Percentiles rank a stretch among this genome's conserved stretches.
These are phyloP conservation scores for Colletotrichum neosansevieriae DNA, from an alignment of 2,329 filamentous ascomycete genomes.

Conservation along the genomic window DNA sequence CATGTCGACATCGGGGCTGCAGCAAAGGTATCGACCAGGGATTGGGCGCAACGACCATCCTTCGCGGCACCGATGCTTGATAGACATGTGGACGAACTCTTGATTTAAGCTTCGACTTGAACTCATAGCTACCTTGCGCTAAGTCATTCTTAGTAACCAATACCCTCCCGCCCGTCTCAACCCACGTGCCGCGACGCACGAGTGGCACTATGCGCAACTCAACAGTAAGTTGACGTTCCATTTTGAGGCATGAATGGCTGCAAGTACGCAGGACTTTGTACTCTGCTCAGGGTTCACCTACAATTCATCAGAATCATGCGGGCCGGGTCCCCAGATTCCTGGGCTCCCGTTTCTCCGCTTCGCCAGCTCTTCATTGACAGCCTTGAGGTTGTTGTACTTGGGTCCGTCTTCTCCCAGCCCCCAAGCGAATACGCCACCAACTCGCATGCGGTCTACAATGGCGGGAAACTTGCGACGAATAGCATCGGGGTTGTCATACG, in stretches of 20 bases:
- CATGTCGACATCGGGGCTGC: no score
- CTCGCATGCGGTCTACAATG: constrained; percentile 65
- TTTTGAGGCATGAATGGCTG: neutral
- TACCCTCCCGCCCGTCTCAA: neutral
- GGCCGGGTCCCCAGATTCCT: constrained; percentile 16
- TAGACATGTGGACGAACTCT: neutral
- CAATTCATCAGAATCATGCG: constrained; percentile 33
- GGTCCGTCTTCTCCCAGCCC: constrained; percentile 76
- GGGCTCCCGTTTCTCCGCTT: constrained; percentile 5
- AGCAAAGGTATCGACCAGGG: no score
- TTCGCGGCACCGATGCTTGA: neutral
- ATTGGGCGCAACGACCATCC: neutral
- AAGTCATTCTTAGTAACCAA: neutral
- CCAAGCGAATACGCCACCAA: constrained; percentile 83
- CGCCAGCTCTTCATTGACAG: constrained; percentile 46
- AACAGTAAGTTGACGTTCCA: constrained; percentile 33
- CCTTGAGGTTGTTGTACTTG: constrained; percentile 54
- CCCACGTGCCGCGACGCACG: constrained; percentile 10
- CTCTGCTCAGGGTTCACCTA: constrained; percentile 35
- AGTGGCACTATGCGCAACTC: constrained; percentile 30
- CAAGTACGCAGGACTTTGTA: neutral
- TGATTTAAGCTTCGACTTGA: neutral
- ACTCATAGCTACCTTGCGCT: neutral
- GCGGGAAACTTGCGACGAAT: constrained; percentile 72
- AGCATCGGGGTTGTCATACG: constrained; percentile 74